Base-by-base conservation (phyloP, 1,284 basidiomycete genomes). In the Cutaneotrichosporon sp. region DNA sequence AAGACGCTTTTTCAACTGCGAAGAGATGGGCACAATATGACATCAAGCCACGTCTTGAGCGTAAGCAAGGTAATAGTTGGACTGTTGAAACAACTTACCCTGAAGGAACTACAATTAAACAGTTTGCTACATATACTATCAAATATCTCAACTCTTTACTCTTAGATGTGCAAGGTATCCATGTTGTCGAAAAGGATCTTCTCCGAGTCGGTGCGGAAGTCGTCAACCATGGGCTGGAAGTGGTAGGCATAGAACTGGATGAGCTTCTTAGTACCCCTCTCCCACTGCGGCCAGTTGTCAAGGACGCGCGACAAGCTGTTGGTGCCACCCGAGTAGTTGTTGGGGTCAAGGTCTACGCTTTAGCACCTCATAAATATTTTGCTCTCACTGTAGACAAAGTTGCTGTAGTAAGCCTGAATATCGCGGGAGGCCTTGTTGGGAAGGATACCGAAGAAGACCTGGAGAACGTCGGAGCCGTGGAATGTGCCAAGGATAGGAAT, bases 391-490 rank as follows among this genome's bases (percentile, higher is more conserved):
- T 68, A 65, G 46, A 68, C 57, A 49, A 68, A 68, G 64, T 68
- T 68, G 61, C 56, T 36, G 57, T 68, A 68, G 64, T 68, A 68
- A 47, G 34, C 56, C 49, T 68, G 67, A 53, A 65, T 62, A 32
- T 51, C 58, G 31, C 22, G 46, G 34, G 57, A 50, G 22, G 62
- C 67, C n/a, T 68, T 65, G 64, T 65, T 64, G 52, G 61, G 60
- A 14, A 62, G 64, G 53, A 65, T 34, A 49, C 63, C 66, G 36
- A 49, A 68, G 66, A 65, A 65, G 51, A 68, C 66, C 63, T 68
- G 64, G 18, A 65, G 40, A 30, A 68, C 14, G 59, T 68, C 66
- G 36, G 47, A 31, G 22, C 49, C 66, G 40, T 68, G 66, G 59
- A 65, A 65, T 7, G 63, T 68, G 32, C 66, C 66, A 18, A 68